These are phyloP conservation scores for Periconia sp. DNA, from an alignment of 2,329 filamentous ascomycete genomes.

Conservation along the genomic window DNA sequence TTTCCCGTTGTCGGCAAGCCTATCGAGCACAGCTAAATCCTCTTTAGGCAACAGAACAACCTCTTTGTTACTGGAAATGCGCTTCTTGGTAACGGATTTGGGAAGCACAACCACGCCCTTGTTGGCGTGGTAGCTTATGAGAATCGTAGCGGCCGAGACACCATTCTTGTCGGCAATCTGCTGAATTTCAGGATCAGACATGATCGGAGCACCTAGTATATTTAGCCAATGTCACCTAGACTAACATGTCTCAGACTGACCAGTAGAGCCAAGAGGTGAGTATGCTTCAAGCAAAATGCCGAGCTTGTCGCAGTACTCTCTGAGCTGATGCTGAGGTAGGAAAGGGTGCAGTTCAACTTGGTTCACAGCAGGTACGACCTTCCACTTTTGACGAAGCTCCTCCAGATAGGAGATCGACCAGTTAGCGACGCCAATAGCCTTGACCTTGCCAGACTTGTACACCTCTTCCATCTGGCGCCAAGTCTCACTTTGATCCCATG, in stretches of 20 bases:
- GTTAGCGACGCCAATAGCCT: slow-evolving; percentile 25
- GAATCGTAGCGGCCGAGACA: too few species aligned
- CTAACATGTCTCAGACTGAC: too few species aligned
- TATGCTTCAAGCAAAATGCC: too few species aligned
- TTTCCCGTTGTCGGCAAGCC: slow-evolving; percentile 9
- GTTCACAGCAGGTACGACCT: slow-evolving; percentile 21
- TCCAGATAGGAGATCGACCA: slow-evolving; percentile 47
- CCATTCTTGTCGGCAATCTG: too few species aligned
- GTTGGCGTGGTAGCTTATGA: too few species aligned
- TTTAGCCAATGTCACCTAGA: too few species aligned
- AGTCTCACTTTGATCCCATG: slow-evolving; percentile 15
- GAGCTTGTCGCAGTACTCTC: slow-evolving; percentile 9
- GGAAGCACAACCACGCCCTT: too few species aligned
- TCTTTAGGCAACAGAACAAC: slow-evolving; percentile 73
- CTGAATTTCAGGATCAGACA: too few species aligned
- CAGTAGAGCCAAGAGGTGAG: too few species aligned
- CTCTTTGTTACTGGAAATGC: slow-evolving; percentile 14
- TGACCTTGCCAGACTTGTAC: slow-evolving; percentile 31
- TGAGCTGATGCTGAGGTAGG: slow-evolving; percentile 14
- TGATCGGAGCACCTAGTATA: too few species aligned
- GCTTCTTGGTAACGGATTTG: too few species aligned
- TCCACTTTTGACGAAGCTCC: slow-evolving; percentile 52
- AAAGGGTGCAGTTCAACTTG: slow-evolving; percentile 22
- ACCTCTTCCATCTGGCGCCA: slow-evolving; percentile 40
- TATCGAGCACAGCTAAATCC: slow-evolving; percentile 51